A percentile compares a stretch with the other conserved stretches of the same genome.
Conservation (phyloP, 1,284 basidiomycete species). For the Meira nashicola region DNA sequence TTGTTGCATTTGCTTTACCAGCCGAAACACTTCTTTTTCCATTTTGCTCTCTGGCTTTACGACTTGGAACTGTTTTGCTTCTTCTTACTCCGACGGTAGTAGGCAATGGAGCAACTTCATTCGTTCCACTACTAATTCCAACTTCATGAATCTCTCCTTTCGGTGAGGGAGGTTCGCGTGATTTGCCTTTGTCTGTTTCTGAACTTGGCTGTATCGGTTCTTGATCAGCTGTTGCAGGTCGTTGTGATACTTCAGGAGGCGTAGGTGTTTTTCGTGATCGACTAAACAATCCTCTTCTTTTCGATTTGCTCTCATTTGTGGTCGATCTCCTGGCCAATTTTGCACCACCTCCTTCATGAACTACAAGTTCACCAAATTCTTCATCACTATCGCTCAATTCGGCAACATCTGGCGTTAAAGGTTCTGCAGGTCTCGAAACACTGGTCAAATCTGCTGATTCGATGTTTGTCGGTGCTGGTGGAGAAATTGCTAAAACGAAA, state of each 20-base stretch:
- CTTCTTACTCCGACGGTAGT: not conserved
- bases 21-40: not conserved
- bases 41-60: not conserved
- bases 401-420: conserved; percentile 17
- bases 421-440: conserved; percentile 27
- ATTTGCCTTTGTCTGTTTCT: too few relatives aligned
- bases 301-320: not conserved
- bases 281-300: not conserved
- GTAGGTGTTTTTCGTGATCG: not conserved
- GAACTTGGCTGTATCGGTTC: too few relatives aligned
- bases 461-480: conserved; percentile 36
- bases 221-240: too few relatives aligned
- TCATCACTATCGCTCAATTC: conserved; percentile 48
- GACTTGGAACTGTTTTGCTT: conserved; percentile 3
- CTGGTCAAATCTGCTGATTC: conserved; percentile 38
- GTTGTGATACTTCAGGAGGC: not conserved
- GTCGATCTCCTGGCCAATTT: conserved; percentile 7
- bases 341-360: conserved; percentile 49
- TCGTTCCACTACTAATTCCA: not conserved
- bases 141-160: conserved; percentile 5
- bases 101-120: not conserved
- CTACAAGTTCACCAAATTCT: conserved; percentile 44
- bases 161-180: not conserved
- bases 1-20: not conserved
- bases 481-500: conserved; percentile 46